These are phyloP conservation scores for Neoascochyta sp. DNA, from an alignment of 2,329 filamentous ascomycete genomes.

Conservation along the genomic window DNA sequence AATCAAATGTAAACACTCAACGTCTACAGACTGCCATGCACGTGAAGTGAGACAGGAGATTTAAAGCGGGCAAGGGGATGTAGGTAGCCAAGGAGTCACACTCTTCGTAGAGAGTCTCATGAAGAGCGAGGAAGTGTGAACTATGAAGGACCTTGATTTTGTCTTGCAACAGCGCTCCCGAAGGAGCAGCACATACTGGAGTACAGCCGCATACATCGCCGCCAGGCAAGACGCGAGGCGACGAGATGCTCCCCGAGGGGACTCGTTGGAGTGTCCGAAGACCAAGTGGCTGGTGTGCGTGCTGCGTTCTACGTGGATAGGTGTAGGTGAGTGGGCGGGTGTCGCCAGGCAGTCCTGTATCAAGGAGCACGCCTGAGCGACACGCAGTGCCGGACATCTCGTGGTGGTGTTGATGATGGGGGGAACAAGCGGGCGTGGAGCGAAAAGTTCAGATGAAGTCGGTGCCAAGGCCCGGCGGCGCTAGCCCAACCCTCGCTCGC, in stretches of 20 bases:
- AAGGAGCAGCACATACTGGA: constrained; percentile 33
- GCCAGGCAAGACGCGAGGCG: constrained; percentile 48
- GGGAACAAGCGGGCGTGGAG: neutral
- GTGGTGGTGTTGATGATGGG: constrained; percentile 1
- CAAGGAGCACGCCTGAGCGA: neutral
- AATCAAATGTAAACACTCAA: too few relatives aligned
- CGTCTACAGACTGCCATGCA: too few relatives aligned
- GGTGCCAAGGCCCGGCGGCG: constrained; percentile 13
- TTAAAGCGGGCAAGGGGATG: too few relatives aligned
- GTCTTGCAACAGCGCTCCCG: constrained; percentile 43
- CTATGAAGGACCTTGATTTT: constrained; percentile 52
- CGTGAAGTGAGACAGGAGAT: too few relatives aligned
- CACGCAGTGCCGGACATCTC: too few relatives aligned
- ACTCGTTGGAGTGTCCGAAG: constrained; percentile 43
- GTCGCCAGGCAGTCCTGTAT: too few relatives aligned
- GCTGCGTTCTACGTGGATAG: constrained; percentile 28
- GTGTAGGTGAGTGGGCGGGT: too few relatives aligned
- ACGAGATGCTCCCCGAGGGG: constrained; percentile 45
- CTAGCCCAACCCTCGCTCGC: constrained; percentile 14
- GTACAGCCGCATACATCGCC: constrained; percentile 42
- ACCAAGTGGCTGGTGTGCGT: constrained; percentile 47
- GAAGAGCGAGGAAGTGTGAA: constrained; percentile 51
- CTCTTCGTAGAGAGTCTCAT: constrained; percentile 42
- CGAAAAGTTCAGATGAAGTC: constrained; percentile 12
- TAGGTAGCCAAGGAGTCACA: constrained; percentile 54